phyloP scores from a whole-genome alignment of 75 land plant genomes.

The Picea sitchensis region DNA sequence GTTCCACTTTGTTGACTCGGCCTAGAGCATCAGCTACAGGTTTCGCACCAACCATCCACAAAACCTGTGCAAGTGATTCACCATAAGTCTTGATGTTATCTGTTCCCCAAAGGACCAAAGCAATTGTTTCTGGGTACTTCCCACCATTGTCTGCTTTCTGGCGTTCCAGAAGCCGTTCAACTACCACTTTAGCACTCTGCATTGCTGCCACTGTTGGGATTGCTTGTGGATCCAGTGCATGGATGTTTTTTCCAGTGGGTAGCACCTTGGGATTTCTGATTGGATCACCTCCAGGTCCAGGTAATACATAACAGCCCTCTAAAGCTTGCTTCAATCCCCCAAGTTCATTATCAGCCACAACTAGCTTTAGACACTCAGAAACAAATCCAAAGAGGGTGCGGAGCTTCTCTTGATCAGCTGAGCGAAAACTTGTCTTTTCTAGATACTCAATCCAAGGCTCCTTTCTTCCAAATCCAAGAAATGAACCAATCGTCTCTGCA shows the following conservation, averaged over 20 bases:
- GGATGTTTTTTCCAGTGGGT: constrained; percentile 99
- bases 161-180: constrained; percentile 87
- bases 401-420: constrained; percentile 77
- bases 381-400: constrained; percentile 68
- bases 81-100: constrained; percentile 99
- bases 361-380: constrained; percentile 84
- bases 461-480: constrained; percentile 71
- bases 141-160: constrained; percentile 95
- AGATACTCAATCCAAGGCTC: constrained; percentile 95
- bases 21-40: constrained; percentile 98
- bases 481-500: constrained; percentile 53
- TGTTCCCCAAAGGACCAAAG: constrained; percentile 98
- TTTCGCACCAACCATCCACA: constrained; percentile 95
- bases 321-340: constrained; percentile 87
- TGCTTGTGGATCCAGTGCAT: constrained; percentile 96
- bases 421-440: constrained; percentile 64
- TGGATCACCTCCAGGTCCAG: constrained; percentile 99
- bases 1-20: constrained; percentile 90
- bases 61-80: constrained; percentile 96
- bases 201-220: constrained; percentile 97
- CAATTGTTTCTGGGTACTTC: constrained; percentile 97
- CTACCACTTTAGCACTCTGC: constrained; percentile 94
- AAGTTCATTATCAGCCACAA: constrained; percentile 94
- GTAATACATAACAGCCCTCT: constrained; percentile 94
- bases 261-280: constrained; percentile 97